A percentile compares a stretch with the other conserved stretches of the same genome.
Evolutionary conservation across 2,329 filamentous ascomycete genomes (phyloP).

Genomic region (Blastomyces silverae): DNA sequence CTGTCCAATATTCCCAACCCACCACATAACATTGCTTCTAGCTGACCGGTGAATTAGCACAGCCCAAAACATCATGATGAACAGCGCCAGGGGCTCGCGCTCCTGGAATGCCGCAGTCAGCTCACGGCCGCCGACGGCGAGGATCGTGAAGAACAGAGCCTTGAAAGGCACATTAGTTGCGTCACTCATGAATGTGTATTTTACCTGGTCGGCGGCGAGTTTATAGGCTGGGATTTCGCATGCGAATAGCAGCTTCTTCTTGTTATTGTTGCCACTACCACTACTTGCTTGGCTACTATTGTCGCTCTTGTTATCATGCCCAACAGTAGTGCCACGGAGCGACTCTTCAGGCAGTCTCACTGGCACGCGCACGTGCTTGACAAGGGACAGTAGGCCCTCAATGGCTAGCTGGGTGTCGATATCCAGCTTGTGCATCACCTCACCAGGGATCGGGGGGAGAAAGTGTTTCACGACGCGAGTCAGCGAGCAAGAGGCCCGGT

Average conservation of each 20-base stretch:
- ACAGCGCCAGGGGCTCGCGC: slow-evolving; percentile 18
- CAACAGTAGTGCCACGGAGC: background rate
- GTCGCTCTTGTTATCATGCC: background rate
- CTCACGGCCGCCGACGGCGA: slow-evolving; percentile 22
- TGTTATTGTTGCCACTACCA: background rate
- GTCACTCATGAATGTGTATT: slow-evolving; percentile 9
- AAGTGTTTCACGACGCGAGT: background rate
- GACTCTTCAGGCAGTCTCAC: background rate
- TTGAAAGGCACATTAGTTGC: background rate
- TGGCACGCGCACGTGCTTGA: background rate
- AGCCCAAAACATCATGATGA: slow-evolving; percentile 23
- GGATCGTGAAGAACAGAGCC: slow-evolving; percentile 20
- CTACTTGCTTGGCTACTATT: background rate
- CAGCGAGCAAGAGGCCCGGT: background rate
- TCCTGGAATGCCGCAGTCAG: slow-evolving; percentile 19
- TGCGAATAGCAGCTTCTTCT: background rate
- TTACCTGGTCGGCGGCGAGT: background rate
- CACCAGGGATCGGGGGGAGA: background rate
- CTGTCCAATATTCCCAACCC: slow-evolving; percentile 5
- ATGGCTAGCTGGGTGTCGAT: background rate
- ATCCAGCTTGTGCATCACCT: background rate
- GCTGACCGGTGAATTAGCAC: slow-evolving; percentile 19
- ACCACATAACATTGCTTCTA: background rate
- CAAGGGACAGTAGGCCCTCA: background rate
- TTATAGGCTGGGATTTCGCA: slow-evolving; percentile 1